phyloP scores from a whole-genome alignment of 1,284 basidiomycete species.

The Heterobasidion occidentale region DNA sequence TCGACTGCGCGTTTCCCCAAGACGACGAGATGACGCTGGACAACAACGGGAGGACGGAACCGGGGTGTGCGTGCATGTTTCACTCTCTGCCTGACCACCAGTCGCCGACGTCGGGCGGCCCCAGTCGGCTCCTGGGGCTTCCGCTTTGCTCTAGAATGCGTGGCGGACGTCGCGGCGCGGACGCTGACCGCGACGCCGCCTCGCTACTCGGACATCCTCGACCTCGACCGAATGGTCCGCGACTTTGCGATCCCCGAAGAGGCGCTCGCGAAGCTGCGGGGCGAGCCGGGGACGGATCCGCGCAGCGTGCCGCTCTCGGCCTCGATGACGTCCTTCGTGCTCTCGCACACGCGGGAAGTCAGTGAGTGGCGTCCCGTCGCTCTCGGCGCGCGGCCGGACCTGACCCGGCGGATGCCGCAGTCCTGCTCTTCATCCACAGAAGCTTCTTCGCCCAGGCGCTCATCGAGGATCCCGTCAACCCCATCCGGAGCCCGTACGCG shows the following conservation, averaged over 20 bases:
- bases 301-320: constrained; percentile 14
- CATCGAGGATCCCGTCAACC: constrained; percentile 28
- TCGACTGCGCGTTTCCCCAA: constrained; percentile 48
- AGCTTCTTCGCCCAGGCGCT: constrained; percentile 33
- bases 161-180: constrained; percentile 54
- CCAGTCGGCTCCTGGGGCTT: constrained; percentile 53
- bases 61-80: constrained; percentile 26
- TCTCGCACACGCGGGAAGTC: constrained; percentile 28
- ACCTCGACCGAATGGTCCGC: constrained; percentile 61
- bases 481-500: constrained; percentile 29
- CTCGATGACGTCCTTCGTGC: constrained; percentile 37
- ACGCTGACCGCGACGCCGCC: constrained; percentile 59
- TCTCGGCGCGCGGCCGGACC: not conserved
- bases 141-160: constrained; percentile 56
- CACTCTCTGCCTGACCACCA: constrained; percentile 6
- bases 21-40: constrained; percentile 22
- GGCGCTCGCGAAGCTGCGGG: constrained; percentile 23
- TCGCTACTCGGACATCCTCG: constrained; percentile 60
- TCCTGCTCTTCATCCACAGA: constrained; percentile 27
- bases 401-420: constrained; percentile 13
- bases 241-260: constrained; percentile 52
- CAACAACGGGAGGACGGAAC: constrained; percentile 24
- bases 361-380: constrained; percentile 17
- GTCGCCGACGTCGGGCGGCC: not conserved
- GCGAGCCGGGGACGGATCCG: constrained; percentile 18